Conservation (phyloP, 345 rosid species). For the Acer saccharum region DNA sequence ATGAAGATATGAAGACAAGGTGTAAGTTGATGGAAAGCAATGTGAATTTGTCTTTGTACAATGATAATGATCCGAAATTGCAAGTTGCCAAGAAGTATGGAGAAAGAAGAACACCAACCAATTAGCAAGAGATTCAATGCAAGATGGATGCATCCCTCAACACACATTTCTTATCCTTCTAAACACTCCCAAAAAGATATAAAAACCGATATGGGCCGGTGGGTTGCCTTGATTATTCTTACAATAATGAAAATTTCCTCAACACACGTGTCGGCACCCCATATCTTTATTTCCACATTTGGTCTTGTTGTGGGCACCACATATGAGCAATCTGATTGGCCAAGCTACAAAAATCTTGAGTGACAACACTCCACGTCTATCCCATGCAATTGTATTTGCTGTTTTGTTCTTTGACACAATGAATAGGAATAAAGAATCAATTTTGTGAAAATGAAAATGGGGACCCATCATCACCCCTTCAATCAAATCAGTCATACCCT, state of each 20-base stretch:
- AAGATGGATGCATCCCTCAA: conserved; percentile 33
- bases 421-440: background rate
- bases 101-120: background rate
- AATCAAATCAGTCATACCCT: background rate
- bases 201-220: conserved; percentile 7
- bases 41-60: background rate
- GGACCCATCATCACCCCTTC: background rate
- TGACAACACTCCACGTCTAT: background rate
- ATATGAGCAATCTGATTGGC: background rate
- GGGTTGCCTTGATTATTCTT: conserved; percentile 15
- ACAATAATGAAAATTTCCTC: background rate
- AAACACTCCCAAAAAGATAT: too few species aligned
- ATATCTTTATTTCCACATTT: conserved; percentile 18
- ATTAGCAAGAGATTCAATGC: background rate
- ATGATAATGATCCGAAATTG: background rate
- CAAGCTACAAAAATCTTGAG: background rate
- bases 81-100: conserved; percentile 47
- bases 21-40: background rate
- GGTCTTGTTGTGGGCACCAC: background rate
- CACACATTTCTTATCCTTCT: conserved; percentile 39
- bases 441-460: background rate
- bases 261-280: conserved; percentile 31
- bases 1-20: background rate
- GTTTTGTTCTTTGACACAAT: background rate
- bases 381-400: background rate